phyloP scores from a whole-genome alignment of 1,284 basidiomycete species.

The Boletus subluridellus region DNA sequence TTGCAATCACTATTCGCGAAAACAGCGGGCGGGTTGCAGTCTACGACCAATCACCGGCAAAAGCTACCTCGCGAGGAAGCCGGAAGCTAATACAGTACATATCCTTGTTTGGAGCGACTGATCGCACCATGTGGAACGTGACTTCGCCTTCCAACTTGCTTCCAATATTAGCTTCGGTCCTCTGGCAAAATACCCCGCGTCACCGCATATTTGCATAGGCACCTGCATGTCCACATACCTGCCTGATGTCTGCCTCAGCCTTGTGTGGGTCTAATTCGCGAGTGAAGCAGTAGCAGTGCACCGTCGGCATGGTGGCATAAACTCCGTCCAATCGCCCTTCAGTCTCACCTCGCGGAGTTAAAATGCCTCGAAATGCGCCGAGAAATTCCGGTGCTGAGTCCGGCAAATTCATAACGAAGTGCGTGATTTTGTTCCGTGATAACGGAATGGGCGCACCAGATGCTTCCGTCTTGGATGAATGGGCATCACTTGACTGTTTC shows the following conservation, averaged over 20 bases:
- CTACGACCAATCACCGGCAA: constrained; percentile 21
- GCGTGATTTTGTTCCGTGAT: constrained; percentile 61
- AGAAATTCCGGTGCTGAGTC: constrained; percentile 89
- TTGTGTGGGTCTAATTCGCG: constrained; percentile 71
- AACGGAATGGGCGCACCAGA: constrained; percentile 11
- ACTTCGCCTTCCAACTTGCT: constrained; percentile 51
- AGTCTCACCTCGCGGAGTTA: constrained; percentile 39
- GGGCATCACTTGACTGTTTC: constrained; percentile 14
- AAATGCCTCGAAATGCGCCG: constrained; percentile 79
- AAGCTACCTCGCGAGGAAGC: constrained; percentile 64
- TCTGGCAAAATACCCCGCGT: constrained; percentile 42
- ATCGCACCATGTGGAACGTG: constrained; percentile 76
- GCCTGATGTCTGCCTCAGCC: constrained; percentile 73
- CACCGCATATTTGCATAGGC: constrained; percentile 4
- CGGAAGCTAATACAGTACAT: constrained; percentile 98
- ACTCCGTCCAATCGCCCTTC: constrained; percentile 40
- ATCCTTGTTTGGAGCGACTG: constrained; percentile 94
- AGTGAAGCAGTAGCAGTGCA: constrained; percentile 97
- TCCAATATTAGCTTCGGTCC: constrained; percentile 70
- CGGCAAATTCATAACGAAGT: constrained; percentile 98
- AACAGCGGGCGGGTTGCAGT: not conserved
- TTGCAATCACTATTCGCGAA: constrained; percentile 2
- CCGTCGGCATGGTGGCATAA: constrained; percentile 75
- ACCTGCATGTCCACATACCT: constrained; percentile 50
- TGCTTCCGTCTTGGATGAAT: constrained; percentile 1